Base-by-base conservation (phyloP, 2,329 filamentous ascomycete species). In the Colletotrichum cereale region DNA sequence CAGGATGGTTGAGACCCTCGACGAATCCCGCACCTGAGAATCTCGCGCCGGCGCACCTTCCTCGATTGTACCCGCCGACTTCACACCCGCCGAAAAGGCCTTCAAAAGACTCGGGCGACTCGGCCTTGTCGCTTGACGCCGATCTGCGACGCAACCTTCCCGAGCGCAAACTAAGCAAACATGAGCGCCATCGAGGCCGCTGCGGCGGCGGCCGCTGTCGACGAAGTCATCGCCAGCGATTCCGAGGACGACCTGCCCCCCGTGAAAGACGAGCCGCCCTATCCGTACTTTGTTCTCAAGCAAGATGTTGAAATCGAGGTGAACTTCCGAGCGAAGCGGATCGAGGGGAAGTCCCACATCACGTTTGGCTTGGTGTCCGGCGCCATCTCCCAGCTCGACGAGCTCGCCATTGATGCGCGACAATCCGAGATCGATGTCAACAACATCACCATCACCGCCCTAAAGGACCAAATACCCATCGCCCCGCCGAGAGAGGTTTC, bases 271-370 rank as follows among this genome's bases (percentile, higher is more conserved):
- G 71, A 74, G 11, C 78, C 80, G 5, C 75, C 83, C 3, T 80
- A 82, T 21, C 81, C 83, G 34, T 85, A 83, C 67, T 84, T 87
- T 50, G 84, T 98, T 69, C 87, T 94, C 66, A 92, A 95, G 82
- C 96, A 98, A 83, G 93, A 93, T 80, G 91, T 99, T 61, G 92
- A 95, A 77, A 86, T 99, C 72, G 95, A 98, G 77, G 86, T 99
- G 79, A 93, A 97, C 83, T 97, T 99, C 80, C 87, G 89, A 74
- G 89, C 89, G 65, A 92, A 91, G 81, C 88, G 87, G 77, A 84
- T 98, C 77, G 91, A 89, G 73, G 96, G 96, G 62, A 92, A 89
- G 74, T 94, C 93, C 11, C 92, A 95, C 75, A 92, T 99, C 75
- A 92, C 91, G 38, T 90, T 98, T 65, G 91, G 92, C 75, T 85